These are phyloP conservation scores for Acanthamoeba triangularis DNA, from an alignment of 208 protist species.

Conservation along the genomic window DNA sequence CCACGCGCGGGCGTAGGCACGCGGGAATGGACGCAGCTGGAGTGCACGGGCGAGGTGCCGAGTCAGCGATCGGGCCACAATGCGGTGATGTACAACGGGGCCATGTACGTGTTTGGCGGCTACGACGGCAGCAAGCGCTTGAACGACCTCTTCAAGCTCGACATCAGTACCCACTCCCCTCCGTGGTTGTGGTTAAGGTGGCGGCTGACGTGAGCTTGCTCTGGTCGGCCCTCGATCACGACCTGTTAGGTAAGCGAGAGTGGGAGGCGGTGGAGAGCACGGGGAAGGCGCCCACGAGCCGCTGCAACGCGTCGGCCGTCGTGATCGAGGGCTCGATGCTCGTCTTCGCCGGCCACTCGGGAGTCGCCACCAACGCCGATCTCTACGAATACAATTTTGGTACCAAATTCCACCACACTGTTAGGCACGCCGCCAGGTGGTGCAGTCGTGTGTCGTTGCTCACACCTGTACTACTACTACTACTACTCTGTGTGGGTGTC, in stretches of 20 bases:
- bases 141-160: constrained; percentile 76
- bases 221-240: neutral
- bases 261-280: constrained; percentile 56
- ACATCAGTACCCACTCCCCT: neutral
- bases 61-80: constrained; percentile 70
- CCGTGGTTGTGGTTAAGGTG: too few relatives aligned
- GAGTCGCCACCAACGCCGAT: constrained; percentile 9
- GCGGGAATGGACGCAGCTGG: constrained; percentile 59
- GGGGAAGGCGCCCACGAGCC: neutral
- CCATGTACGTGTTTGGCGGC: constrained; percentile 78
- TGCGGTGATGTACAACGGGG: neutral
- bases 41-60: constrained; percentile 7
- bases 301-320: constrained; percentile 26
- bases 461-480: too few relatives aligned
- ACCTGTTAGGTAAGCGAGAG: neutral
- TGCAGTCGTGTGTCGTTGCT: neutral
- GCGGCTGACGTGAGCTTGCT: neutral
- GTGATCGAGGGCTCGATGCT: constrained; percentile 40
- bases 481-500: too few relatives aligned
- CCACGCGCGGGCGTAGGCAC: neutral
- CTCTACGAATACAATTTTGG: constrained; percentile 29
- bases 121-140: constrained; percentile 74
- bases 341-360: constrained; percentile 73
- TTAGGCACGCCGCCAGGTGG: neutral
- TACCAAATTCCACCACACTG: neutral